Percentiles rank a stretch among this genome's conserved stretches.
phyloP scores from a whole-genome alignment of 1,284 basidiomycete genomes.

The Albatrellus sp. region DNA sequence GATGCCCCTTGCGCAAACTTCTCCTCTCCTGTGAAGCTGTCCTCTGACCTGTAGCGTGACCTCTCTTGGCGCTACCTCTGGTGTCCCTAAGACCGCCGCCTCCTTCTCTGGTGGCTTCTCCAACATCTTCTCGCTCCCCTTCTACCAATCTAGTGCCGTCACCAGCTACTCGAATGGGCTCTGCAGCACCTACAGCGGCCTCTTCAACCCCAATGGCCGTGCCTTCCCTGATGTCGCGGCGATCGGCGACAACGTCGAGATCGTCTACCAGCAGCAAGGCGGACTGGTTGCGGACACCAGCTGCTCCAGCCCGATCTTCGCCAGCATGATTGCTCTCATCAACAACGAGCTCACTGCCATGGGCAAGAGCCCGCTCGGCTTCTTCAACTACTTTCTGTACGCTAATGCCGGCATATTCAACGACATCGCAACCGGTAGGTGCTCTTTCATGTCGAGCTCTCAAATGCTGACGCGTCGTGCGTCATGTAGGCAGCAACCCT shows the following conservation, averaged over 20 bases:
- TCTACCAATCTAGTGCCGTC: slow-evolving; percentile 26
- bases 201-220: slow-evolving; percentile 15
- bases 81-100: slow-evolving; percentile 37
- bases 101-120: slow-evolving; percentile 4
- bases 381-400: slow-evolving; percentile 49
- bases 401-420: slow-evolving; percentile 36
- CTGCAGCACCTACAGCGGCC: slow-evolving; percentile 17
- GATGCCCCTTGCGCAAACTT: neutral
- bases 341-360: slow-evolving; percentile 42
- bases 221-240: slow-evolving; percentile 36
- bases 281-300: slow-evolving; percentile 42
- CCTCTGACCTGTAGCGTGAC: slow-evolving; percentile 38
- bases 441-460: neutral
- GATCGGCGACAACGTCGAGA: slow-evolving; percentile 44
- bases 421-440: slow-evolving; percentile 30
- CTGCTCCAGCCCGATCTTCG: slow-evolving; percentile 47
- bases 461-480: neutral
- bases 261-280: slow-evolving; percentile 35
- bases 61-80: slow-evolving; percentile 39
- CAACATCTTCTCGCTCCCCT: slow-evolving; percentile 25
- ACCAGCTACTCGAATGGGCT: slow-evolving; percentile 17
- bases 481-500: slow-evolving; percentile 1
- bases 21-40: neutral
- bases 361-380: slow-evolving; percentile 38
- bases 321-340: slow-evolving; percentile 40